Conservation (phyloP, 306 rosid genomes). For the Benincasa hispida region DNA sequence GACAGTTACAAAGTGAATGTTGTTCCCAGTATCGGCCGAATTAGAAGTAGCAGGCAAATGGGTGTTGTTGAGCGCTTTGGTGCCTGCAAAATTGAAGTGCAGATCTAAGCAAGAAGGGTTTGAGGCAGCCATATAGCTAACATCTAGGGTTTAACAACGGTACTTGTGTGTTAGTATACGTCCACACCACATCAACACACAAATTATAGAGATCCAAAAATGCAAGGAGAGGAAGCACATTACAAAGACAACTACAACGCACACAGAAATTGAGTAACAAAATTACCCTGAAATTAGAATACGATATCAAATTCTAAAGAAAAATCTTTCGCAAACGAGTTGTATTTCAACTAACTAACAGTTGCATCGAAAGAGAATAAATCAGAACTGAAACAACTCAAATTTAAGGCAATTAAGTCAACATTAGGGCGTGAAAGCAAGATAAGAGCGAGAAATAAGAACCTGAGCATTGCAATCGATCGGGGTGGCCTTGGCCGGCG, state of each 20-base stretch:
- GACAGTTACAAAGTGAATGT: constrained; percentile 55
- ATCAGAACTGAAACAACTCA: not conserved
- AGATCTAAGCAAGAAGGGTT: not conserved
- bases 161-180: not conserved
- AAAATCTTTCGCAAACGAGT: not conserved
- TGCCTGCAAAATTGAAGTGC: constrained; percentile 34
- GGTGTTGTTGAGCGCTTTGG: constrained; percentile 62
- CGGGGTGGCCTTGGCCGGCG: constrained; percentile 79
- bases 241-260: not conserved
- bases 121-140: not conserved
- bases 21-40: constrained; percentile 17
- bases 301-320: not conserved
- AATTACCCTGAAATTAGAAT: not conserved
- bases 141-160: not conserved
- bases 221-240: not conserved
- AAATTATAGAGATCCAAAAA: not conserved
- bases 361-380: not conserved
- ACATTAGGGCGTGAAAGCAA: not conserved
- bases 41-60: constrained; percentile 18
- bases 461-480: constrained; percentile 85
- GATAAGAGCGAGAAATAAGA: constrained; percentile 4
- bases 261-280: not conserved
- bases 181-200: not conserved
- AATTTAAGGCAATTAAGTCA: not conserved
- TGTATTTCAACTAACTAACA: not conserved